Conservation (phyloP, 257 asterid genomes). For the Echites panduratus region DNA sequence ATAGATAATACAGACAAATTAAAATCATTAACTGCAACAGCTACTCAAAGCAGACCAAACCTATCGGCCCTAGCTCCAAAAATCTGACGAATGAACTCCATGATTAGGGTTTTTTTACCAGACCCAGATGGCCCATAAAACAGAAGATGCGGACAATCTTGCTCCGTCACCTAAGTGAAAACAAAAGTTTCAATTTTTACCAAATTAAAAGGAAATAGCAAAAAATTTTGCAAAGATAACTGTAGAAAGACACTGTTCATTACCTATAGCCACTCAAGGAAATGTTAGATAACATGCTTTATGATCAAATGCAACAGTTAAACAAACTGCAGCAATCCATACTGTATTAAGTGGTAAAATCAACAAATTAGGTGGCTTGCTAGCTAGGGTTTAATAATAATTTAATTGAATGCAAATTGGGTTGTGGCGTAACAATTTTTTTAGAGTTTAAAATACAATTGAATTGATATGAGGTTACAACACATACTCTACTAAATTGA, state of each 20-base stretch:
- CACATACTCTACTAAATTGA: too few species aligned
- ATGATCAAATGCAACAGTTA: too few species aligned
- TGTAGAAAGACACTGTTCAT: constrained; percentile 2
- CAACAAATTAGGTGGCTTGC: too few species aligned
- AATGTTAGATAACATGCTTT: too few species aligned
- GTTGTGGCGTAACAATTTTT: too few species aligned
- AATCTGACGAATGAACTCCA: constrained; percentile 91
- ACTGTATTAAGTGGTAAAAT: too few species aligned
- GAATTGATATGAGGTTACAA: too few species aligned
- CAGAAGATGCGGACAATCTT: constrained; percentile 92
- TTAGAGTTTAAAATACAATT: too few species aligned
- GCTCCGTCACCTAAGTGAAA: constrained; percentile 61
- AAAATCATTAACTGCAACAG: background rate
- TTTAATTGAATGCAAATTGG: too few species aligned
- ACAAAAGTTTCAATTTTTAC: background rate
- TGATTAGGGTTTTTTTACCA: constrained; percentile 94
- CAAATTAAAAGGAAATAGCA: background rate
- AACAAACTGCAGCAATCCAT: too few species aligned
- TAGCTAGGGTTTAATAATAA: too few species aligned
- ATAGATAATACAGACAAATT: constrained; percentile 14
- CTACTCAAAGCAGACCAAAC: constrained; percentile 23
- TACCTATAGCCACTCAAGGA: too few species aligned
- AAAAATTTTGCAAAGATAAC: constrained; percentile 1
- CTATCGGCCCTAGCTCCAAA: constrained; percentile 92
- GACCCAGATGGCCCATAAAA: constrained; percentile 96